phyloP scores from a whole-genome alignment of 371 early-diverging fungal species.

The Rhizopus delemar region DNA sequence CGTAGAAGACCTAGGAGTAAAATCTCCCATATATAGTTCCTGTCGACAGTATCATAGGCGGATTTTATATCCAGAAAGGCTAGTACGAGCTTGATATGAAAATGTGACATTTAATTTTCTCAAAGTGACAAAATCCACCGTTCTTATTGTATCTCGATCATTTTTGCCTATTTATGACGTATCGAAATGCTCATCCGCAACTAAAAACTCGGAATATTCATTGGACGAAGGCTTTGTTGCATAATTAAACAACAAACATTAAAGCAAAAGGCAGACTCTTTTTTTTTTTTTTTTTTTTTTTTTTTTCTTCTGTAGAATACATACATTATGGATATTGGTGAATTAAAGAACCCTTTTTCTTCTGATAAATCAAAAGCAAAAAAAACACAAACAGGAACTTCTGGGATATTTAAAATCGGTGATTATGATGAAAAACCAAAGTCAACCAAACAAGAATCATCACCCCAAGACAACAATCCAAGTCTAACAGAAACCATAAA shows the following conservation, averaged over 20 bases:
- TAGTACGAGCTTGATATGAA: too few species aligned
- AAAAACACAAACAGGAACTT: slow-evolving; percentile 13
- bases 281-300: slow-evolving; percentile 4
- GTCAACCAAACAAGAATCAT: neutral
- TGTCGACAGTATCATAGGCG: too few species aligned
- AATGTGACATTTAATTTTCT: too few species aligned
- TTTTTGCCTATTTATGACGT: too few species aligned
- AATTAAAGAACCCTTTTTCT: slow-evolving; percentile 36
- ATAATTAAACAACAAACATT: neutral
- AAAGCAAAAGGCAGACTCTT: neutral
- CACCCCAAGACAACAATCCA: neutral
- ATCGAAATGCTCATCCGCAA: too few species aligned
- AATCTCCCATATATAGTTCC: too few species aligned
- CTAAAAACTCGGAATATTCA: too few species aligned
- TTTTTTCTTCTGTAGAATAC: neutral
- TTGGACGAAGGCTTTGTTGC: too few species aligned
- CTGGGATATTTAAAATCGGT: slow-evolving; percentile 37
- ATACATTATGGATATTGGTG: slow-evolving; percentile 43
- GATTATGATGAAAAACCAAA: slow-evolving; percentile 37
- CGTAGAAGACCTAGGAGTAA: too few species aligned
- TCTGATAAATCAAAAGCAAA: slow-evolving; percentile 10
- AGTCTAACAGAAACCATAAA: slow-evolving; percentile 8
- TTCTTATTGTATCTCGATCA: too few species aligned
- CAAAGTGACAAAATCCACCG: too few species aligned
- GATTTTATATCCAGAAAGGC: too few species aligned